Percentiles rank a stretch among this genome's conserved stretches.
These are phyloP conservation scores for Calocybe cyanea DNA, from an alignment of 768 basidiomycete species.

Conservation along the genomic window DNA sequence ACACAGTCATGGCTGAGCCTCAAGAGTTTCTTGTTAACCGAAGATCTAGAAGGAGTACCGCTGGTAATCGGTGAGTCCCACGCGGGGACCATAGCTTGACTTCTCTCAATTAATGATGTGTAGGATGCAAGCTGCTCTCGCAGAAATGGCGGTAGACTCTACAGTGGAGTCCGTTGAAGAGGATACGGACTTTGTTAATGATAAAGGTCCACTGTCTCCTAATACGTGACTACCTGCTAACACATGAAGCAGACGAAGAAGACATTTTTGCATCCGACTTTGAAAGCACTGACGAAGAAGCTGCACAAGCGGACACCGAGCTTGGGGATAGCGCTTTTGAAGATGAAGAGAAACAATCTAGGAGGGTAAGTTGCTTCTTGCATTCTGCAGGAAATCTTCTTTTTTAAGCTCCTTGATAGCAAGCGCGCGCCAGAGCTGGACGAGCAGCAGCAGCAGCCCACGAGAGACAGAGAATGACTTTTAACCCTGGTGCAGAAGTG, in stretches of 20 bases:
- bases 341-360: slow-evolving; percentile 55
- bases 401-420: slow-evolving; percentile 30
- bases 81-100: neutral
- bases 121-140: slow-evolving; percentile 78
- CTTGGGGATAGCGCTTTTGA: slow-evolving; percentile 52
- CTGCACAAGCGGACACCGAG: slow-evolving; percentile 48
- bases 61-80: slow-evolving; percentile 63
- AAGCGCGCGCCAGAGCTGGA: slow-evolving; percentile 52
- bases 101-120: slow-evolving; percentile 5
- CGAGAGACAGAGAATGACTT: slow-evolving; percentile 61
- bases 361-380: slow-evolving; percentile 35
- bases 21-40: slow-evolving; percentile 51
- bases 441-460: slow-evolving; percentile 65
- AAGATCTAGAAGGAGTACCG: slow-evolving; percentile 66
- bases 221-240: slow-evolving; percentile 5
- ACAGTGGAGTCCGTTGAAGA: slow-evolving; percentile 60
- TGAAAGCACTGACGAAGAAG: slow-evolving; percentile 78
- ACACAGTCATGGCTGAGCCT: slow-evolving; percentile 19
- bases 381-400: neutral
- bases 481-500: slow-evolving; percentile 49
- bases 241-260: slow-evolving; percentile 58
- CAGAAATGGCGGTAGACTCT: slow-evolving; percentile 61
- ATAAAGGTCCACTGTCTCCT: slow-evolving; percentile 45
- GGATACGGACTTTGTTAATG: slow-evolving; percentile 66
- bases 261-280: slow-evolving; percentile 84